A percentile compares a stretch with the other conserved stretches of the same genome.
Conservation (phyloP, 1,139 yeast genomes). For the Protomyces arabidopsidicola region DNA sequence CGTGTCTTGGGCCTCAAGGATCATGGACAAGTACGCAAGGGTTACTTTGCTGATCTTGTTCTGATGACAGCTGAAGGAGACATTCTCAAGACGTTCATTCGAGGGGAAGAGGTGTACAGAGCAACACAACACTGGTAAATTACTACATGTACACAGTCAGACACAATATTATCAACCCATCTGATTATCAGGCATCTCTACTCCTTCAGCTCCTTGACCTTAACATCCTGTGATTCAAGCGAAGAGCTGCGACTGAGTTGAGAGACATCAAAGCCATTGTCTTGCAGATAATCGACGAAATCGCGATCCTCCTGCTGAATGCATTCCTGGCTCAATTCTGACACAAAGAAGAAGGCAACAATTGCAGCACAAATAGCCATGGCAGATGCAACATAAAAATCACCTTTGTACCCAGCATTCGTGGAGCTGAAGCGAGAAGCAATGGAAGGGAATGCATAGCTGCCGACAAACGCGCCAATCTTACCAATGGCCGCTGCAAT, state of each 20-base stretch:
- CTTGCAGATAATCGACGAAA: conserved; percentile 58
- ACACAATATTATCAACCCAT: too few relatives aligned
- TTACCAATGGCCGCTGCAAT: conserved; percentile 88
- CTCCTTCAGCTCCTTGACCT: not conserved
- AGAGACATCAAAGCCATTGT: conserved; percentile 39
- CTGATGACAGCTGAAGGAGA: conserved; percentile 46
- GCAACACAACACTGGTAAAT: not conserved
- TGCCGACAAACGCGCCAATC: conserved; percentile 87
- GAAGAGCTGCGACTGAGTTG: conserved; percentile 1
- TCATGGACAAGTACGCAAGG: conserved; percentile 43
- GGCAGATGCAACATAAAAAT: conserved; percentile 76
- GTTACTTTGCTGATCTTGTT: conserved; percentile 58
- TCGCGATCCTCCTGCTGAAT: conserved; percentile 69
- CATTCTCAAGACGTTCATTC: not conserved
- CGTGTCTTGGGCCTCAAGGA: conserved; percentile 44
- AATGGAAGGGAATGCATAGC: conserved; percentile 76
- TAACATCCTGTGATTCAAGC: not conserved
- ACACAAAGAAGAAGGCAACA: conserved; percentile 66
- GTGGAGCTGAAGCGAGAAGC: conserved; percentile 46
- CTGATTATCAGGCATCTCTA: not conserved
- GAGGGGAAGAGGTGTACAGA: not conserved
- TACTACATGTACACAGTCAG: too few relatives aligned
- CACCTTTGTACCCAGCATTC: conserved; percentile 59
- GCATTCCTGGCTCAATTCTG: conserved; percentile 78
- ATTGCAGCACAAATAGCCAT: conserved; percentile 68